Conservation (phyloP, 2,329 filamentous ascomycete species). For the Pseudopithomyces maydicus region DNA sequence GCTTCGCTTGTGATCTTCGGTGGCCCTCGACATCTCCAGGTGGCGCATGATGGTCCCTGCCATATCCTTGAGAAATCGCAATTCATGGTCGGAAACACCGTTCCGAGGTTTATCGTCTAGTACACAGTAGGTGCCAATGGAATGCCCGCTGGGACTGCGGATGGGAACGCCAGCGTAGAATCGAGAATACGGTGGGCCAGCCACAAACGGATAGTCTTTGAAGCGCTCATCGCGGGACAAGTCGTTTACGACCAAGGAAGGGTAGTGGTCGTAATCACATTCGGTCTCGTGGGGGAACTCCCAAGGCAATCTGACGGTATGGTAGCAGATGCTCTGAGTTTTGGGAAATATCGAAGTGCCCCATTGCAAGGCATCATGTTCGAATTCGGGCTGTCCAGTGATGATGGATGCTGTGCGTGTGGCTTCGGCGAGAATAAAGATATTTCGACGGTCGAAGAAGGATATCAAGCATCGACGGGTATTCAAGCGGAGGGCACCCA, state of each 20-base stretch:
- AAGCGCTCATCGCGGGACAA: constrained; percentile 45
- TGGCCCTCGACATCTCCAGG: constrained; percentile 61
- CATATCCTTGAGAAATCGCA: constrained; percentile 63
- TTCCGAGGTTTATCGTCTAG: constrained; percentile 62
- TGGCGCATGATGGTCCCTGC: constrained; percentile 63
- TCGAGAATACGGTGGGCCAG: constrained; percentile 33
- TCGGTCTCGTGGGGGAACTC: constrained; percentile 12
- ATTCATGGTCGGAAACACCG: constrained; percentile 54
- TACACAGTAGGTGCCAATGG: constrained; percentile 66
- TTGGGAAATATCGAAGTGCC: constrained; percentile 41
- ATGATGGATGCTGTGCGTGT: constrained; percentile 36
- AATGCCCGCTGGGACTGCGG: constrained; percentile 60
- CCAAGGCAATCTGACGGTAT: constrained; percentile 22
- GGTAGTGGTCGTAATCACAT: constrained; percentile 24
- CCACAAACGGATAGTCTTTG: constrained; percentile 39
- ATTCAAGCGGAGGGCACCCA: constrained; percentile 45
- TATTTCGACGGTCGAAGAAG: constrained; percentile 45
- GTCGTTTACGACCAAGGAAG: constrained; percentile 40
- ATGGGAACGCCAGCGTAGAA: constrained; percentile 68
- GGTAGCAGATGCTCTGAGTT: constrained; percentile 39
- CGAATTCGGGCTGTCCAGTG: constrained; percentile 30
- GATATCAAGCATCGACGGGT: constrained; percentile 43
- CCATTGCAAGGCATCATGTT: constrained; percentile 38
- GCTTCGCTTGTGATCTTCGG: constrained; percentile 58
- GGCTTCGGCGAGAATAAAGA: constrained; percentile 44